Conservation (phyloP, 192 early-diverging fungal species). For the Coemansia sp. region DNA sequence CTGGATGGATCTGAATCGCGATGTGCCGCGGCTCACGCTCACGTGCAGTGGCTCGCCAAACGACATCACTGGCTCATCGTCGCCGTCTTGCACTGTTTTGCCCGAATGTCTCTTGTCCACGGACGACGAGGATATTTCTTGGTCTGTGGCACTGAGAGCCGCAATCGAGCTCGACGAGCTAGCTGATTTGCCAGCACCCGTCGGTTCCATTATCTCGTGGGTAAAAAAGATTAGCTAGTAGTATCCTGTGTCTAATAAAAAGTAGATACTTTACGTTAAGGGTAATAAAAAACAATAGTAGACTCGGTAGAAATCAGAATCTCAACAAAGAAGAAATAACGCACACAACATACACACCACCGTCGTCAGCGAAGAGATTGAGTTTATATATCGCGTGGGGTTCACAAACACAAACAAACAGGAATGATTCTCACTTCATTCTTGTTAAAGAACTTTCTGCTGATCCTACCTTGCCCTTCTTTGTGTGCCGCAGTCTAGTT, state of each 20-base stretch:
- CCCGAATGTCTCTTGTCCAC: slow-evolving; percentile 1
- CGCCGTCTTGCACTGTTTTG: background rate
- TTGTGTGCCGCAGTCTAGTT: background rate
- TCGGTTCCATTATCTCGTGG: background rate
- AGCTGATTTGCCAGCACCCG: background rate
- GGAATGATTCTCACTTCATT: too few relatives aligned
- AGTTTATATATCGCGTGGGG: too few relatives aligned
- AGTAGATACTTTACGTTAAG: too few relatives aligned
- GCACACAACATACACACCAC: too few relatives aligned
- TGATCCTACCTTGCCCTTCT: background rate
- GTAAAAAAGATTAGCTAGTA: background rate
- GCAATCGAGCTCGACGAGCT: background rate
- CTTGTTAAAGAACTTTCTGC: too few relatives aligned
- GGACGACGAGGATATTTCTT: background rate
- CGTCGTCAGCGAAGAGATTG: too few relatives aligned
- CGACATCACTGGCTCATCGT: slow-evolving; percentile 20
- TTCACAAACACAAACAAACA: too few relatives aligned
- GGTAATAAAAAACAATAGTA: too few relatives aligned
- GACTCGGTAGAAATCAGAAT: too few relatives aligned
- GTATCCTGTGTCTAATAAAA: too few relatives aligned
- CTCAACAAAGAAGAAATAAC: too few relatives aligned
- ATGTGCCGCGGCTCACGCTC: slow-evolving; percentile 34
- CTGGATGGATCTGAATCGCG: slow-evolving; percentile 43
- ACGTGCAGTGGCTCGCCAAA: slow-evolving; percentile 25
- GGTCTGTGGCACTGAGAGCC: background rate